phyloP scores from a whole-genome alignment of 2,329 filamentous ascomycete genomes.

The Diaporthe sp. region DNA sequence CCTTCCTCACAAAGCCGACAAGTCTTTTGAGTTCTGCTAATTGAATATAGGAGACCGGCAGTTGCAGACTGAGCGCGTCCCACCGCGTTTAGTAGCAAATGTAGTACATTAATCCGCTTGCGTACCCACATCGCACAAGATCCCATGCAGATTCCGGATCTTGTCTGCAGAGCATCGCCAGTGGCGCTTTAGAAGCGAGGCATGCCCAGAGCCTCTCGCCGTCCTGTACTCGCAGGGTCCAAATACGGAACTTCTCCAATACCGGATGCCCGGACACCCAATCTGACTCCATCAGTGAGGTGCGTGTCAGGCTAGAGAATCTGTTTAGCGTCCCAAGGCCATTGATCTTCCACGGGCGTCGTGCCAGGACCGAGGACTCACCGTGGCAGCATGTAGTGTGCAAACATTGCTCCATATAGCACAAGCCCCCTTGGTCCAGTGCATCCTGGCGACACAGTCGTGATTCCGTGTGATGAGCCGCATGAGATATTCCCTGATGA shows the following conservation, averaged over 20 bases:
- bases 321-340: not conserved
- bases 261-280: constrained; percentile 11
- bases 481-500: constrained; percentile 53
- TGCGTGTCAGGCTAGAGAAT: not conserved
- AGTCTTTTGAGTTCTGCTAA: too few relatives aligned
- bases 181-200: not conserved
- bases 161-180: not conserved
- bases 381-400: constrained; percentile 51
- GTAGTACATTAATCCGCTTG: not conserved
- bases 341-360: too few relatives aligned
- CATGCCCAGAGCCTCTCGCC: constrained; percentile 16
- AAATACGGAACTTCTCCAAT: constrained; percentile 25
- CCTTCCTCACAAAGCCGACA: not conserved
- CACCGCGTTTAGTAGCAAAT: too few relatives aligned
- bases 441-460: constrained; percentile 56
- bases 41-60: not conserved
- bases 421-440: constrained; percentile 54
- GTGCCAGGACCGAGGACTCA: constrained; percentile 42
- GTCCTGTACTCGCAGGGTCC: constrained; percentile 24
- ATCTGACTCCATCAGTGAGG: constrained; percentile 3
- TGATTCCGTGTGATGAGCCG: constrained; percentile 54
- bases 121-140: too few relatives aligned
- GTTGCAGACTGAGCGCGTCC: not conserved
- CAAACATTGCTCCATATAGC: constrained; percentile 58
- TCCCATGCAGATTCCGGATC: too few relatives aligned